Conservation (phyloP, 2,329 filamentous ascomycete species). For the Podosphaera aphanis region DNA sequence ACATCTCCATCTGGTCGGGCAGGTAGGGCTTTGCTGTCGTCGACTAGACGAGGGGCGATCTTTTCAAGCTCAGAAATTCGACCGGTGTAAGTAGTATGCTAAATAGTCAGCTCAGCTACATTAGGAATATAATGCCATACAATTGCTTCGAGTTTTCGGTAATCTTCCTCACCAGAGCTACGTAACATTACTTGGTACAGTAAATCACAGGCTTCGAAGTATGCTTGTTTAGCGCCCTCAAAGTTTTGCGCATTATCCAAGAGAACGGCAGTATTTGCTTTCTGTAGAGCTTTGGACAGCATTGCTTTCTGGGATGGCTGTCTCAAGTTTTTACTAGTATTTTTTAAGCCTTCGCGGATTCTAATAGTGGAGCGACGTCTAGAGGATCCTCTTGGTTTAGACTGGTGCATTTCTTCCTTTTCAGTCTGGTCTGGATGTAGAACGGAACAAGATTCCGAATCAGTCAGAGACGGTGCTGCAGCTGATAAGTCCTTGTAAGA, state of each 20-base stretch:
- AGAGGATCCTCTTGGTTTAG: conserved; percentile 17
- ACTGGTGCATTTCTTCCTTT: no score
- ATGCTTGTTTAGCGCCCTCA: conserved; percentile 72
- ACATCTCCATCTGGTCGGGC: conserved; percentile 40
- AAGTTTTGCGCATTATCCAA: conserved; percentile 93
- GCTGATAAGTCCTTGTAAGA: no score
- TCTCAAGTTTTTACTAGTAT: conserved; percentile 17
- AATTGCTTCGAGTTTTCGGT: conserved; percentile 77
- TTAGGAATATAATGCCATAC: conserved; percentile 28
- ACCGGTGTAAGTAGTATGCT: conserved; percentile 76
- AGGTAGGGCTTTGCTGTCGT: conserved; percentile 55
- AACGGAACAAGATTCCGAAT: no score
- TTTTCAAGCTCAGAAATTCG: conserved; percentile 71
- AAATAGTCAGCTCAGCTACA: conserved; percentile 6
- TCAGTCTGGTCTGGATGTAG: no score
- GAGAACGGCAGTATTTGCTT: conserved; percentile 85
- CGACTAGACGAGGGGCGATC: conserved; percentile 31
- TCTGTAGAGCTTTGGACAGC: conserved; percentile 84
- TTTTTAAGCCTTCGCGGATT: conserved; percentile 22
- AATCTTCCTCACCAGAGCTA: conserved; percentile 67
- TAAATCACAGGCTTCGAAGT: conserved; percentile 71
- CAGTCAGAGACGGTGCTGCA: no score
- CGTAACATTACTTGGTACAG: conserved; percentile 70
- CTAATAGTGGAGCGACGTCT: conserved; percentile 24
- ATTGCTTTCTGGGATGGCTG: conserved; percentile 73